Evolutionary conservation across 202 grass and related monocot species (phyloP), one percentile per base, ranked within the genome.

Genomic region (Carex sylvatica): DNA sequence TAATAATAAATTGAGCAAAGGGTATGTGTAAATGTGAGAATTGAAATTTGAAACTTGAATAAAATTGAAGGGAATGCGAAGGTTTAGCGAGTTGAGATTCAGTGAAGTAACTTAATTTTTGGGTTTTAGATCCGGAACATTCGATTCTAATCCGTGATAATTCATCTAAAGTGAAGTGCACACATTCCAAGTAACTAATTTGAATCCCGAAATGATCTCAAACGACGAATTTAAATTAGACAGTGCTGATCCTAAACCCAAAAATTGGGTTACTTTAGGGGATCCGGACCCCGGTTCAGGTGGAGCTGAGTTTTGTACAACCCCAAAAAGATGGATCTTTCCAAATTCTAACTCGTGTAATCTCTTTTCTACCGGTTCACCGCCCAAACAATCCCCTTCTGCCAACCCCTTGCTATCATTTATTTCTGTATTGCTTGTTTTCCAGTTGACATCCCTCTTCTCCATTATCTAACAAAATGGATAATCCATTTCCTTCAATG

Each of bases 331-430:
- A 40, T 38, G 16, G 31, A 65, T 65, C 11, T 71, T 71, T 47
- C 38, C 68, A 71, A 46, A 47, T 71, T 47, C 38, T 40, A 71
- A 46, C 40, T 71, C 16, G 68, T 71, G 68, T 71, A 14, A 13
- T 46, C 69, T 51, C 78, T 79, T 60, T 81, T 81, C 78, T 3
- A 46, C 13, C 78, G 14, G 6, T 61, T 40, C 78, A 81, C 60
- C 78, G 60, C 20, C 60, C 61, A 81, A 81, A 80, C 35, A 69
- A 42, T 80, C 31, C 77, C 54, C 58, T 61, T 79, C 30, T 46
- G 42, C 30, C 60, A 61, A 28, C 52, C 30, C 53, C 31, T 61
- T 12, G n/a, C 75, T 16, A 31, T 77, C 75, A 79, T 79, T 79
- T 79, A 79, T 36, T 79, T 55, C 20, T 9, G 8, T 55, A 15